These are phyloP conservation scores for Henningerozyma blattae DNA, from an alignment of 805 yeast species.

Conservation along the genomic window DNA sequence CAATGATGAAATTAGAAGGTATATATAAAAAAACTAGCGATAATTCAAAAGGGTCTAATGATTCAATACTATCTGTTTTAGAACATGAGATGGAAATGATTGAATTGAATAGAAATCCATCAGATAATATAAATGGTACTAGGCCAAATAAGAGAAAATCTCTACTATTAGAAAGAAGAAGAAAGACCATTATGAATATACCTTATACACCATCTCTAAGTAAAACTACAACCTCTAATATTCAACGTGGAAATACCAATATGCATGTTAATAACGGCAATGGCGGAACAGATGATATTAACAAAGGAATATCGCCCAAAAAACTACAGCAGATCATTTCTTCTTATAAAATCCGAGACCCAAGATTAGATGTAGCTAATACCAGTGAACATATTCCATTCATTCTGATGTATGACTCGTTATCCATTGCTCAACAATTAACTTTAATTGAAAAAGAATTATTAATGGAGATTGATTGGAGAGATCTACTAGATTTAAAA, in stretches of 20 bases:
- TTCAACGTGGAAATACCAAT: too few species aligned
- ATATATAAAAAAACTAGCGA: slow-evolving; percentile 21
- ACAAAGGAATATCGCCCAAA: slow-evolving; percentile 3
- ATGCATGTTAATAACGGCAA: slow-evolving; percentile 2
- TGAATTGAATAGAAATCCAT: too few species aligned
- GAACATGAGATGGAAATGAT: too few species aligned
- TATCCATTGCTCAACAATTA: slow-evolving; percentile 62
- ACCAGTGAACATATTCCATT: slow-evolving; percentile 65
- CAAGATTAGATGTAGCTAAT: slow-evolving; percentile 15
- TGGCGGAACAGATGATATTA: slow-evolving; percentile 2
- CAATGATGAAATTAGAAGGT: slow-evolving; percentile 74
- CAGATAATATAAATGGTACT: slow-evolving; percentile 9
- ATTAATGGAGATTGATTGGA: slow-evolving; percentile 82
- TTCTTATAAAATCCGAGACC: slow-evolving; percentile 18
- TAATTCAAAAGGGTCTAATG: too few species aligned
- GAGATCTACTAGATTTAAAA: slow-evolving; percentile 63
- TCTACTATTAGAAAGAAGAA: slow-evolving; percentile 26
- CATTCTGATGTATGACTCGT: slow-evolving; percentile 58
- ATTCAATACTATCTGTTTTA: too few species aligned
- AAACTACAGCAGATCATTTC: slow-evolving; percentile 16
- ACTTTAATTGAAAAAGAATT: slow-evolving; percentile 82
- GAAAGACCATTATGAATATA: slow-evolving; percentile 26
- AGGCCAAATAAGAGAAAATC: slow-evolving; percentile 18
- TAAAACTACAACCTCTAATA: too few species aligned
- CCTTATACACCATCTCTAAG: slow-evolving; percentile 22